Conservation (phyloP, 352 stramenopile species). For the Globisporangium yorkense region DNA sequence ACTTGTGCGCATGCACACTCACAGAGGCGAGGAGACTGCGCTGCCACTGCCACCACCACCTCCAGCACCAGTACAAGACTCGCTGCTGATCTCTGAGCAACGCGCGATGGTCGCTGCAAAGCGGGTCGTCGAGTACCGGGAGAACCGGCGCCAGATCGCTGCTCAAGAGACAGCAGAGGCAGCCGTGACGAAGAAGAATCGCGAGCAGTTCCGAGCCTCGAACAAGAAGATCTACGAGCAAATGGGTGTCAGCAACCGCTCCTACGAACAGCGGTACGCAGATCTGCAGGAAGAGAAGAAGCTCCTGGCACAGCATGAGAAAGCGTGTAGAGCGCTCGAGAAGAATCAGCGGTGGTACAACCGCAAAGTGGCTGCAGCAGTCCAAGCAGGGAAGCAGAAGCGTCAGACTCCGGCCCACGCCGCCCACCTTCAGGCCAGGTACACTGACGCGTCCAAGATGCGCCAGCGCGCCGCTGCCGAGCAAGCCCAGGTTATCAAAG, state of each 20-base stretch:
- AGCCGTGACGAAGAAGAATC: slow-evolving; percentile 13
- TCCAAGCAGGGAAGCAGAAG: not conserved
- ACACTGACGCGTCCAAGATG: not conserved
- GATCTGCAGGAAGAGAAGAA: slow-evolving; percentile 18
- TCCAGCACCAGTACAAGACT: not conserved
- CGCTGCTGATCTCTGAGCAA: not conserved
- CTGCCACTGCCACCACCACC: not conserved
- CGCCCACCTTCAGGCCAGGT: slow-evolving; percentile 11
- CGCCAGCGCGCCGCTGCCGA: not conserved
- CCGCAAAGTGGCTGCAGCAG: slow-evolving; percentile 2
- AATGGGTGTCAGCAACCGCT: slow-evolving; percentile 33
- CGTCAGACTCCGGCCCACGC: slow-evolving; percentile 6
- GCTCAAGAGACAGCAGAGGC: slow-evolving; percentile 10
- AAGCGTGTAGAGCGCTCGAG: slow-evolving; percentile 13
- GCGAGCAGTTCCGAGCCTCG: slow-evolving; percentile 23
- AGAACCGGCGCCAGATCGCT: slow-evolving; percentile 5
- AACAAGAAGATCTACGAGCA: slow-evolving; percentile 34
- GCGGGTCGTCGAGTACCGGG: slow-evolving; percentile 4
- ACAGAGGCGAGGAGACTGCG: not conserved
- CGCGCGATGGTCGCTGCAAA: slow-evolving; percentile 7
- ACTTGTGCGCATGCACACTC: slow-evolving; percentile 6
- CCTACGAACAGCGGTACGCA: slow-evolving; percentile 28
- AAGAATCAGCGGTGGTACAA: slow-evolving; percentile 37
- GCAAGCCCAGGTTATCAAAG: slow-evolving; percentile 3
- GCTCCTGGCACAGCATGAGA: slow-evolving; percentile 13